phyloP scores from a whole-genome alignment of 768 basidiomycete species.

The Pleurotus eryngii region DNA sequence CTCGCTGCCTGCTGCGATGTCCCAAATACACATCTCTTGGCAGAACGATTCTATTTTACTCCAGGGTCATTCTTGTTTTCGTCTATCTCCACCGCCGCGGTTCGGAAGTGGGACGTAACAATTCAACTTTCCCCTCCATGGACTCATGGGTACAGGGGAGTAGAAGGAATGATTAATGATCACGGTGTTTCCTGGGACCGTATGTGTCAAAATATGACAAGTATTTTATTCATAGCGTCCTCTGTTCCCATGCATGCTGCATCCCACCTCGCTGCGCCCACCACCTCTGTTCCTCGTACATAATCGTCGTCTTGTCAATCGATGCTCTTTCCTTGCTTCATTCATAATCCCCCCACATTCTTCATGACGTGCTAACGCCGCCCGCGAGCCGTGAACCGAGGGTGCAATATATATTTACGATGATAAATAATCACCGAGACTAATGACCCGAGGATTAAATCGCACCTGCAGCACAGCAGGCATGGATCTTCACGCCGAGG shows the following conservation, averaged over 20 bases:
- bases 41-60: neutral
- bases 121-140: constrained; percentile 28
- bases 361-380: constrained; percentile 8
- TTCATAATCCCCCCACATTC: neutral
- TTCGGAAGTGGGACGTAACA: constrained; percentile 25
- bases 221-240: neutral
- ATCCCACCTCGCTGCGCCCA: constrained; percentile 18
- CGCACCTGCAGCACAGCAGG: neutral
- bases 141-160: constrained; percentile 21
- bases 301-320: neutral
- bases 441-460: constrained; percentile 4
- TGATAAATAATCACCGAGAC: constrained; percentile 8
- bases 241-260: constrained; percentile 1
- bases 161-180: constrained; percentile 19
- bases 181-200: constrained; percentile 26
- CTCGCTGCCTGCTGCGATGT: neutral
- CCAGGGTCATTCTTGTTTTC: constrained; percentile 1
- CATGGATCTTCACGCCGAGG: neutral
- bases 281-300: neutral
- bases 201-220: constrained; percentile 26
- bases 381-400: neutral
- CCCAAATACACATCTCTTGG: neutral
- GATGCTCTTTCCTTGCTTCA: neutral
- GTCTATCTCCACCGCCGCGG: constrained; percentile 34
- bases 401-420: neutral